phyloP scores from a whole-genome alignment of 768 basidiomycete species.

The Boletus subparvulus region DNA sequence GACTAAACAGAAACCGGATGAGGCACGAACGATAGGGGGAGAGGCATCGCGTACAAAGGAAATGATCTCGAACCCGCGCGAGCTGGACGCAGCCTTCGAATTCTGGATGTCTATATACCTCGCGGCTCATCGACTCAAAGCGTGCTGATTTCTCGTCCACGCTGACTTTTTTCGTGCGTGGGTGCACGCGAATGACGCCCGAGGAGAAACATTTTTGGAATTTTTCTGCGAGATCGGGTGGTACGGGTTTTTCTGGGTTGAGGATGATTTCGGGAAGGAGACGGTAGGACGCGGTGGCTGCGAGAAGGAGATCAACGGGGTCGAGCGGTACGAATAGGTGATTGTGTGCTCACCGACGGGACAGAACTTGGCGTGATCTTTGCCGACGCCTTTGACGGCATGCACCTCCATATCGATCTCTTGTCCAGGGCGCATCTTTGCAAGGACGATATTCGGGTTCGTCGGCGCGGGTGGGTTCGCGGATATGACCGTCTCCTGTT shows the following conservation, averaged over 20 bases:
- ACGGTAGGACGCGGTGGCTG: slow-evolving; percentile 95
- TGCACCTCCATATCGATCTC: slow-evolving; percentile 82
- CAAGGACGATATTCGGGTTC: slow-evolving; percentile 82
- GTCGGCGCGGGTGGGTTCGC: slow-evolving; percentile 58
- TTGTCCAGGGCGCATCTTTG: slow-evolving; percentile 92
- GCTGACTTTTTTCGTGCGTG: slow-evolving; percentile 54
- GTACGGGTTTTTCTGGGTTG: slow-evolving; percentile 70
- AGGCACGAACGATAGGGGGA: background rate
- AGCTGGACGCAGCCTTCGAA: slow-evolving; percentile 83
- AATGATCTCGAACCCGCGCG: slow-evolving; percentile 85
- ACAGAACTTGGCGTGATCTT: slow-evolving; percentile 95
- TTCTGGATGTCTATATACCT: slow-evolving; percentile 90
- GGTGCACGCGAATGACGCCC: slow-evolving; percentile 69
- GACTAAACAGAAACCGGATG: slow-evolving; percentile 46
- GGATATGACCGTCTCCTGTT: slow-evolving; percentile 64
- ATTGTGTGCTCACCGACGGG: slow-evolving; percentile 71
- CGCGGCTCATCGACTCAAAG: slow-evolving; percentile 86
- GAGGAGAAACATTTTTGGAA: slow-evolving; percentile 88
- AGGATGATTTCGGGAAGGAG: slow-evolving; percentile 80
- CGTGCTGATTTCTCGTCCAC: slow-evolving; percentile 68
- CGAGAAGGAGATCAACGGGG: background rate
- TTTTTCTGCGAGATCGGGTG: slow-evolving; percentile 70
- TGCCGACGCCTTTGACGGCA: slow-evolving; percentile 88
- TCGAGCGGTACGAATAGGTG: background rate
- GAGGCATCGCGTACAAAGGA: slow-evolving; percentile 68